phyloP scores from a whole-genome alignment of 352 stramenopile genomes.

The Phytopythium delawarense region DNA sequence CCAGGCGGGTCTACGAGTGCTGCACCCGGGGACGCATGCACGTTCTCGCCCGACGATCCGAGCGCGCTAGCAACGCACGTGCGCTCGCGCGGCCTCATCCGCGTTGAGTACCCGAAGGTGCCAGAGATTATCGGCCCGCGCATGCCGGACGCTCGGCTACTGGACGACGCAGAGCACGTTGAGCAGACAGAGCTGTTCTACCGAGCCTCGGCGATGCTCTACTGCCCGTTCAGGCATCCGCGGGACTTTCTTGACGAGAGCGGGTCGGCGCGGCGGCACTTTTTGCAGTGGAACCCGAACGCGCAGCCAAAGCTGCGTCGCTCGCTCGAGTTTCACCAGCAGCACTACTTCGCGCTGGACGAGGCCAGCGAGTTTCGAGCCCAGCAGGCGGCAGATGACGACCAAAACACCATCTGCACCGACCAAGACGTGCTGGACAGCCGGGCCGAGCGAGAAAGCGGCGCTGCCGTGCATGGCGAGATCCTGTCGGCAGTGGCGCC shows the following conservation, averaged over 20 bases:
- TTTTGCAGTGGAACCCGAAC: neutral
- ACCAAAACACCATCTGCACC: neutral
- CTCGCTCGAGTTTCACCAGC: conserved; percentile 15
- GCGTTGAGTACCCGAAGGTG: conserved; percentile 10
- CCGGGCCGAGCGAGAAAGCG: too few species aligned
- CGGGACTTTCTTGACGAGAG: neutral
- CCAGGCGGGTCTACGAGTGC: too few species aligned
- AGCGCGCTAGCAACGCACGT: conserved; percentile 3
- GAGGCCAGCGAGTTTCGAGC: conserved; percentile 9
- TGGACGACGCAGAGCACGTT: conserved; percentile 7
- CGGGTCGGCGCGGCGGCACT: neutral
- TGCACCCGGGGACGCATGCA: neutral
- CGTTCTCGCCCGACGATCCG: conserved; percentile 1
- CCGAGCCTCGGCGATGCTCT: conserved; percentile 7
- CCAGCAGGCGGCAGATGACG: neutral
- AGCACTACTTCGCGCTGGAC: conserved; percentile 12
- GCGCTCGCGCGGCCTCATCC: neutral
- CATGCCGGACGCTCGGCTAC: conserved; percentile 10
- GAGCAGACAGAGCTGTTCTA: conserved; percentile 16
- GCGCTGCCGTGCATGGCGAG: too few species aligned
- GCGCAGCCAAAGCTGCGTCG: neutral
- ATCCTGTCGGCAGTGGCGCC: too few species aligned
- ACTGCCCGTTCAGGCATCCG: conserved; percentile 13
- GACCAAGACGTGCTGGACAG: too few species aligned
- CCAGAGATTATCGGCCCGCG: conserved; percentile 19